Evolutionary conservation across 805 yeast genomes (phyloP).

Genomic region (Osmozyma mogii): DNA sequence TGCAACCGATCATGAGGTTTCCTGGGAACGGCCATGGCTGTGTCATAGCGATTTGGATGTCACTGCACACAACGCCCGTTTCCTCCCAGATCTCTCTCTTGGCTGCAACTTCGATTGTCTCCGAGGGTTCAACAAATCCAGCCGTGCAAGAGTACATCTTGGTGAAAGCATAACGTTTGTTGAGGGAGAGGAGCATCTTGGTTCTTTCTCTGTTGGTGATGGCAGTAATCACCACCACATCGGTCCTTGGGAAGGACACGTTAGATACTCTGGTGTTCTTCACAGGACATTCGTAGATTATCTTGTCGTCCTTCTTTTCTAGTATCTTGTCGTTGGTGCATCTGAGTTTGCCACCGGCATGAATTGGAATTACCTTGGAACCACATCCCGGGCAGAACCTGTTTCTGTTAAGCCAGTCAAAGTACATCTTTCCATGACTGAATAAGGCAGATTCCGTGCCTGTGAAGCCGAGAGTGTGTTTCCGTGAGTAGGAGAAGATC

Average conservation of each 20-base stretch:
- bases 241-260: slow-evolving; percentile 86
- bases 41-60: slow-evolving; percentile 56
- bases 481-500: slow-evolving; percentile 26
- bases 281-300: slow-evolving; percentile 29
- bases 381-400: slow-evolving; percentile 88
- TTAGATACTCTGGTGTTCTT: slow-evolving; percentile 48
- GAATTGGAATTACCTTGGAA: slow-evolving; percentile 46
- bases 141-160: slow-evolving; percentile 79
- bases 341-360: slow-evolving; percentile 48
- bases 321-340: slow-evolving; percentile 11
- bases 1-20: slow-evolving; percentile 87
- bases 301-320: slow-evolving; percentile 7
- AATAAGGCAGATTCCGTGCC: slow-evolving; percentile 53
- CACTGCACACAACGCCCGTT: slow-evolving; percentile 64
- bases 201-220: slow-evolving; percentile 54
- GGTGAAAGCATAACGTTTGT: slow-evolving; percentile 47
- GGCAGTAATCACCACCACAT: slow-evolving; percentile 80
- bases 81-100: slow-evolving; percentile 93
- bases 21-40: slow-evolving; percentile 99
- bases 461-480: slow-evolving; percentile 28
- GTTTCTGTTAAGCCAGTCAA: slow-evolving; percentile 77
- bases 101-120: slow-evolving; percentile 82
- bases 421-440: slow-evolving; percentile 74
- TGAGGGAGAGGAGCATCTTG: slow-evolving; percentile 63
- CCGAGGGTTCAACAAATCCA: slow-evolving; percentile 95